phyloP scores from a whole-genome alignment of 306 rosid species.

The Vigna radiata region DNA sequence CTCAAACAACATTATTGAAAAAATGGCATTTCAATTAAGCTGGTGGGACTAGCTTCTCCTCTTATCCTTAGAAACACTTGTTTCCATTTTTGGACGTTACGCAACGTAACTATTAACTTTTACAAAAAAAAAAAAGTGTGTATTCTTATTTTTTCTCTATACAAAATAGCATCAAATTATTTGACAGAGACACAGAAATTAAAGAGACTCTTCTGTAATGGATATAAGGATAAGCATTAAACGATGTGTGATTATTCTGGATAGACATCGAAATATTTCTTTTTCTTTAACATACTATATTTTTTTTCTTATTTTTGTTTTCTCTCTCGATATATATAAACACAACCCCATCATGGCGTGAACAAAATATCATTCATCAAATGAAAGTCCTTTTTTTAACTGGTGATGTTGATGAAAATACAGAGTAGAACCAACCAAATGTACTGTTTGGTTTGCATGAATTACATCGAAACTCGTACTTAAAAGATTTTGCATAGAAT shows the following conservation, averaged over 20 bases:
- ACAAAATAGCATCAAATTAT: background rate
- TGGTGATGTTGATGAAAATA: background rate
- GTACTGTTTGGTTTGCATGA: too few species aligned
- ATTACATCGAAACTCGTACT: too few species aligned
- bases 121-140: background rate
- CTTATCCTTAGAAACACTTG: background rate
- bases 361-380: background rate
- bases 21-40: background rate
- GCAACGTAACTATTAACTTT: background rate
- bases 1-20: background rate
- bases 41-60: background rate
- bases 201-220: background rate
- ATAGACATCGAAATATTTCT: slow-evolving; percentile 1
- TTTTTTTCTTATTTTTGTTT: background rate
- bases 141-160: background rate
- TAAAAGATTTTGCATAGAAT: too few species aligned
- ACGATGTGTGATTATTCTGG: slow-evolving; percentile 6
- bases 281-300: background rate
- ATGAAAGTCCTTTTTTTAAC: slow-evolving; percentile 9
- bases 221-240: slow-evolving; percentile 27
- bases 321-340: background rate
- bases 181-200: slow-evolving; percentile 30
- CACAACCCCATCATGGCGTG: background rate
- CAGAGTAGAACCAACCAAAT: background rate
- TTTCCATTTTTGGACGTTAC: background rate